Percentiles rank a stretch among this genome's conserved stretches.
phyloP scores from a whole-genome alignment of 352 stramenopile genomes.

The Aphanomyces euteiches region DNA sequence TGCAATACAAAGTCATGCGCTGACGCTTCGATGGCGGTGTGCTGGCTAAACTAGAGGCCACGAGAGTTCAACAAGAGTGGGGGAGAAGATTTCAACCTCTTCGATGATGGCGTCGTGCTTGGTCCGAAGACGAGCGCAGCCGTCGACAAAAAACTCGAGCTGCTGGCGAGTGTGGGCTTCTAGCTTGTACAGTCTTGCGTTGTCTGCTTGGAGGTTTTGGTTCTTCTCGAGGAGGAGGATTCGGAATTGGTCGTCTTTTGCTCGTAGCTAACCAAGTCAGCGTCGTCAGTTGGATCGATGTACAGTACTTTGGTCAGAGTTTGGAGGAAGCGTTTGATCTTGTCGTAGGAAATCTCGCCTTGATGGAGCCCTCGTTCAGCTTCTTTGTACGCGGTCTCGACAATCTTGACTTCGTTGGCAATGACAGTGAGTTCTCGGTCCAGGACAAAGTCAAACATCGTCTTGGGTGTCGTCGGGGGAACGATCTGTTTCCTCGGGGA shows the following conservation, averaged over 20 bases:
- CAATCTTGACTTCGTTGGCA: conserved; percentile 41
- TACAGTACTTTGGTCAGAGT: conserved; percentile 45
- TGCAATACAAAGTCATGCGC: conserved; percentile 52
- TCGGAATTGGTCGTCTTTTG: conserved; percentile 57
- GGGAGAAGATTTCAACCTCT: conserved; percentile 24
- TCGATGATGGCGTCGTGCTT: conserved; percentile 61
- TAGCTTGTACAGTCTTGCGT: conserved; percentile 56
- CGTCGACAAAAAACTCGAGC: conserved; percentile 75
- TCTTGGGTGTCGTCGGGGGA: conserved; percentile 11
- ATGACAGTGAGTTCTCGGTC: conserved; percentile 49
- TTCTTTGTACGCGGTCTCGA: conserved; percentile 60
- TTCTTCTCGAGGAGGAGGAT: conserved; percentile 54
- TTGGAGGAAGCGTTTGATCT: conserved; percentile 68
- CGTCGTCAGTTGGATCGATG: background rate
- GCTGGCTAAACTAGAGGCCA: conserved; percentile 30
- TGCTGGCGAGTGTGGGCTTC: conserved; percentile 59
- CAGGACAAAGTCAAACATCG: conserved; percentile 33
- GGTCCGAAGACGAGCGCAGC: conserved; percentile 60
- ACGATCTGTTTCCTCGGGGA: background rate
- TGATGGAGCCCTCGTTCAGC: conserved; percentile 55
- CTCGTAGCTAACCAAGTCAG: conserved; percentile 35
- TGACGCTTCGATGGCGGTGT: conserved; percentile 60
- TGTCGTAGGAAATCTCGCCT: conserved; percentile 61
- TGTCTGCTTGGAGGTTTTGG: conserved; percentile 43
- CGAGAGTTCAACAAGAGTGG: background rate